Base-by-base conservation (phyloP, 2,329 filamentous ascomycete species). In the Aureobasidium sp. region DNA sequence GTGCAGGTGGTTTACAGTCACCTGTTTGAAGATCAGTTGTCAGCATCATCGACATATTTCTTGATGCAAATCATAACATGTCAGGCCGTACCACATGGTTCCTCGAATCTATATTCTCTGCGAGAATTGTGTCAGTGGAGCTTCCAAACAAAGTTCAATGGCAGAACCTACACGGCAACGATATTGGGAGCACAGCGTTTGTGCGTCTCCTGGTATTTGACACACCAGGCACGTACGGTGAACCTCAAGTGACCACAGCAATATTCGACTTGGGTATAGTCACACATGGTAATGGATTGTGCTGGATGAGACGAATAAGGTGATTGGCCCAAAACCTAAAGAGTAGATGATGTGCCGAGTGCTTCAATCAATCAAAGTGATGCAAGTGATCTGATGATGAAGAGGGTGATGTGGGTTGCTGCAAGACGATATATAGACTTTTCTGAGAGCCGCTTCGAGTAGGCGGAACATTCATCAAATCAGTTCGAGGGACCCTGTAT, bases 181-280 rank as follows among this genome's bases (percentile, higher is more conserved):
- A 81, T 72, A 57, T 79, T 78, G 14, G 76, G 72, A 19, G 74
- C 74, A 64, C 78, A 81, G 56, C 78, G 68, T 57, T 73, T 74
- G 58, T 80, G 78, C 27, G 77, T 78, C 59, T 75, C 72, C 65
- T 75, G 72, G 54, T 76, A 75, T 61, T 70, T 74, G 53, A 70
- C 68, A 51, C 78, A 80, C 78, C 78, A 80, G 16, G 75, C 75
- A 58, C 75, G 71, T 40, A 80, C 78, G 7, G 74, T 76, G 59
- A 74, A 80, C 29, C 78, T 72, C 55, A 77, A 66, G 64, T 81
- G 78, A 45, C 71, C 71, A 65, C 78, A 81, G 35, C 71, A 70
- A 62, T 78, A 81, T 56, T 79, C 74, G 52, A 81, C 78, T 65
- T 80, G 74, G 19, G 74, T 80, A 59, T 80, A 80, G 63, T 80